phyloP scores from a whole-genome alignment of 768 basidiomycete species.

The Russula ochroleuca region DNA sequence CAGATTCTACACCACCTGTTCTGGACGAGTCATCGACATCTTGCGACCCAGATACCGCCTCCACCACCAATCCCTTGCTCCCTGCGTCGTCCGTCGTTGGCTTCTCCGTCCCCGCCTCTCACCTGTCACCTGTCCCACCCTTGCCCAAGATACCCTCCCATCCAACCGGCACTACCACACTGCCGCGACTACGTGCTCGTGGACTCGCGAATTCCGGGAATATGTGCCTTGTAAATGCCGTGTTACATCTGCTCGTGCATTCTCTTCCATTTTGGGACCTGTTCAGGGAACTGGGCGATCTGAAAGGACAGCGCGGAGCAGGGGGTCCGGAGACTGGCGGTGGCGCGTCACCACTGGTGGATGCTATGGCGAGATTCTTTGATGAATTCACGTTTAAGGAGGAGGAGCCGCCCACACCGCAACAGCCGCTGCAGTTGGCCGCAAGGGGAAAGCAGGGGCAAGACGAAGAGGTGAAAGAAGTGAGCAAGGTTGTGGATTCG shows the following conservation, averaged over 20 bases:
- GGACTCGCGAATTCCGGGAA: conserved; percentile 93
- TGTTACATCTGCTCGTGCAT: conserved; percentile 86
- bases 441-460: conserved; percentile 39
- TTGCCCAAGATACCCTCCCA: conserved; percentile 35
- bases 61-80: conserved; percentile 41
- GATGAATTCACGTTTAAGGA: conserved; percentile 56
- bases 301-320: conserved; percentile 33
- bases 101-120: conserved; percentile 59
- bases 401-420: conserved; percentile 31
- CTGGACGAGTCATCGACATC: conserved; percentile 71
- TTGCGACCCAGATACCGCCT: conserved; percentile 33
- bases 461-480: conserved; percentile 30
- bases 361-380: conserved; percentile 69
- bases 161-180: conserved; percentile 17
- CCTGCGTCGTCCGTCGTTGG: conserved; percentile 70
- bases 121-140: conserved; percentile 33
- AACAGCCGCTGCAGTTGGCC: conserved; percentile 5
- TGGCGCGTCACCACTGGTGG: conserved; percentile 51
- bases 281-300: conserved; percentile 63
- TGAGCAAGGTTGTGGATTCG: conserved; percentile 51
- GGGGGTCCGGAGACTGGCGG: conserved; percentile 29
- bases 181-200: conserved; percentile 52
- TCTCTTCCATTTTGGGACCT: conserved; percentile 80
- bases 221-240: conserved; percentile 96
- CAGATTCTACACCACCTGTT: conserved; percentile 17